phyloP scores from a whole-genome alignment of 192 early-diverging fungal genomes.

The Coemansia brasiliensis region DNA sequence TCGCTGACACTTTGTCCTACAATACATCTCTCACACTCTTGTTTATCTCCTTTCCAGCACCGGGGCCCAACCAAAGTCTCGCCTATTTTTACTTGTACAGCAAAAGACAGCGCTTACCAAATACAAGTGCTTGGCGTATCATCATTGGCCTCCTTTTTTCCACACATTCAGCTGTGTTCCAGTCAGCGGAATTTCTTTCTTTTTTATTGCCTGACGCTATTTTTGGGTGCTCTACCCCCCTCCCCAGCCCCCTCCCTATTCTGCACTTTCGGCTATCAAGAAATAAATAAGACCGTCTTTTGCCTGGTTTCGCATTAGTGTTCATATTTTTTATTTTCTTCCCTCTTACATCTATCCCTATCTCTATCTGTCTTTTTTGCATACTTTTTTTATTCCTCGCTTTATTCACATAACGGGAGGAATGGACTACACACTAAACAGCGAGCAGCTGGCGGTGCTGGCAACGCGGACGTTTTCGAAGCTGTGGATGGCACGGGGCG shows the following conservation, averaged over 20 bases:
- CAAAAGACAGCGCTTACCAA: not conserved
- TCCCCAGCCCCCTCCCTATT: slow-evolving; percentile 1
- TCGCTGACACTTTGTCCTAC: not conserved
- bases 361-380: slow-evolving; percentile 2
- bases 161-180: not conserved
- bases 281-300: slow-evolving; percentile 10
- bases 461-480: slow-evolving; percentile 44
- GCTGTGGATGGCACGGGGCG: slow-evolving; percentile 41
- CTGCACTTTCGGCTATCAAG: slow-evolving; percentile 5
- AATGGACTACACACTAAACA: slow-evolving; percentile 35
- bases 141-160: slow-evolving; percentile 1
- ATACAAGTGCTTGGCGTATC: not conserved
- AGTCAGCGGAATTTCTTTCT: slow-evolving; percentile 9
- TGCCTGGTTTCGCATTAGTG: slow-evolving; percentile 8
- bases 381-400: slow-evolving; percentile 5
- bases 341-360: slow-evolving; percentile 14
- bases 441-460: slow-evolving; percentile 47
- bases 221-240: not conserved
- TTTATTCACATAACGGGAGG: not conserved
- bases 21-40: not conserved
- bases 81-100: not conserved
- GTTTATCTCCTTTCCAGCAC: not conserved
- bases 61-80: not conserved
- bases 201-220: not conserved
- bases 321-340: slow-evolving; percentile 9